These are phyloP conservation scores for Fagopyrum tataricum DNA, from an alignment of 148 eudicot genomes.

Conservation along the genomic window DNA sequence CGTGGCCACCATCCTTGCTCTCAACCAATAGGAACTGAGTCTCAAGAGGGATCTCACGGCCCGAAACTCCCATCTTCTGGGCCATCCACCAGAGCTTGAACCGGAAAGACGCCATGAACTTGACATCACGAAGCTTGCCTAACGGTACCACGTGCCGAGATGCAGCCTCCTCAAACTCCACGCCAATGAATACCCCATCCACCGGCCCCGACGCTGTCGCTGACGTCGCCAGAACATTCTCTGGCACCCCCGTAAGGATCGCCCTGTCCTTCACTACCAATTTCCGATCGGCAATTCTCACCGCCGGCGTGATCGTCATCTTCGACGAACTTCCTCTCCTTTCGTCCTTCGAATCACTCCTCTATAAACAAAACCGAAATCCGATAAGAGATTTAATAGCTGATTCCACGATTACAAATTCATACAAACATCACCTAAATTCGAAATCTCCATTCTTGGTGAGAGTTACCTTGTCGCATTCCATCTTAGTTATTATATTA, in stretches of 20 bases:
- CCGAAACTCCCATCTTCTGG: conserved; percentile 64
- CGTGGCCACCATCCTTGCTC: conserved; percentile 35
- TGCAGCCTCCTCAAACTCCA: conserved; percentile 29
- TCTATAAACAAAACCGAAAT: conserved; percentile 14
- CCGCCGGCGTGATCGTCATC: conserved; percentile 67
- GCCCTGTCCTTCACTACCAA: conserved; percentile 51
- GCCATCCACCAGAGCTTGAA: conserved; percentile 95
- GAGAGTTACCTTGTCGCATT: not conserved
- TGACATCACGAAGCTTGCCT: conserved; percentile 45
- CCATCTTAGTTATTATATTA: not conserved
- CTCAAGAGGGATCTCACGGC: conserved; percentile 58
- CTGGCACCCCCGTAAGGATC: conserved; percentile 50
- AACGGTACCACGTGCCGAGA: conserved; percentile 47
- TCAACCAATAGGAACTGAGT: conserved; percentile 70
- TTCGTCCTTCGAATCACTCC: conserved; percentile 22
- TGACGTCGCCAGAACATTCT: conserved; percentile 45
- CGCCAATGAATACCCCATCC: conserved; percentile 61
- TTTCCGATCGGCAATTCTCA: conserved; percentile 46
- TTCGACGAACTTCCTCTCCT: not conserved
- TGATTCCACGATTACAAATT: not conserved
- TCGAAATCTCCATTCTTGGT: not conserved
- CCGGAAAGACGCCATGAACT: conserved; percentile 64
- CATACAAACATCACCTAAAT: not conserved
- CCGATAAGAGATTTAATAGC: not conserved
- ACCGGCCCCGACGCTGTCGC: conserved; percentile 46